Percentiles rank a stretch among this genome's conserved stretches.
phyloP scores from a whole-genome alignment of 257 asterid genomes.

The Lycium barbarum region DNA sequence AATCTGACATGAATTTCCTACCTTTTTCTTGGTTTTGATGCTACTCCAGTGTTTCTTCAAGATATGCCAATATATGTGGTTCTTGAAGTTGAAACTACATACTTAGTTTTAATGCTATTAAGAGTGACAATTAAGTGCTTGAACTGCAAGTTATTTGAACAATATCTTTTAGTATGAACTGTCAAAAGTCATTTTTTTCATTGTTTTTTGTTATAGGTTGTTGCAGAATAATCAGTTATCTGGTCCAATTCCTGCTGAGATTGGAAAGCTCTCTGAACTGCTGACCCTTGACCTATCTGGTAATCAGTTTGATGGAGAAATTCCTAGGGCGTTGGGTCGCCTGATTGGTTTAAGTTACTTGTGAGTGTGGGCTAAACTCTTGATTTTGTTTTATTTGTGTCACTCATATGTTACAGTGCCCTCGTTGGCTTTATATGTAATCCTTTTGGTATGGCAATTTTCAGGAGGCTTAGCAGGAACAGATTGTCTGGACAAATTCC shows the following conservation, averaged over 20 bases:
- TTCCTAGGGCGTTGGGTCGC: conserved; percentile 78
- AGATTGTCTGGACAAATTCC: conserved; percentile 86
- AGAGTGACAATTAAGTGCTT: not conserved
- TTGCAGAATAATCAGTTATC: conserved; percentile 76
- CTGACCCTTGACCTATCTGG: conserved; percentile 86
- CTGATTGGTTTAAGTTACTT: conserved; percentile 66
- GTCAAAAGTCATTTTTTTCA: not conserved
- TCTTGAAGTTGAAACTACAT: not conserved
- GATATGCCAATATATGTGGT: not conserved
- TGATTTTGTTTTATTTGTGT: not conserved
- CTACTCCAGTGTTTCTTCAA: not conserved
- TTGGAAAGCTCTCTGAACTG: conserved; percentile 76
- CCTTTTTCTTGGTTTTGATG: not conserved
- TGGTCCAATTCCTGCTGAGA: conserved; percentile 70
- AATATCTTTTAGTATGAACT: not conserved
- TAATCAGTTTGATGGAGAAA: conserved; percentile 75
- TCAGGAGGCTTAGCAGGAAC: conserved; percentile 86
- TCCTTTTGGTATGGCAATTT: conserved; percentile 35
- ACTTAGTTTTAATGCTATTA: not conserved
- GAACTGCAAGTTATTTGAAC: not conserved
- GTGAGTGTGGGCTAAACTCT: conserved; percentile 54
- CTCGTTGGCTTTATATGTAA: conserved; percentile 30
- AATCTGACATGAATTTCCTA: not conserved
- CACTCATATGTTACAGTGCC: conserved; percentile 16
- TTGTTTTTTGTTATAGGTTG: conserved; percentile 50